Conservation (phyloP, 129 eudicot species). For the Flaveria ramosissima region DNA sequence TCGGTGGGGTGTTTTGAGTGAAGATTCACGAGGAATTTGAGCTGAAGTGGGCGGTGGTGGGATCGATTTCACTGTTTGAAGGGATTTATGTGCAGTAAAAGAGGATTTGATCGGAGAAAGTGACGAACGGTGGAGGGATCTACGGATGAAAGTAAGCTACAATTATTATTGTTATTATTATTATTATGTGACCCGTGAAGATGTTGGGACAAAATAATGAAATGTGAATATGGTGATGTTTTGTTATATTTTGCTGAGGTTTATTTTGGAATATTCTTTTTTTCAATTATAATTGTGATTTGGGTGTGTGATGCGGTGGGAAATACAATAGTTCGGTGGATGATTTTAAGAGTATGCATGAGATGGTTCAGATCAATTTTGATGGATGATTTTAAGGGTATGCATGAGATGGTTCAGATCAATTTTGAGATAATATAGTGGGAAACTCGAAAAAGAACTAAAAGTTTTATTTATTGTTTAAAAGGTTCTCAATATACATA, state of each 20-base stretch:
- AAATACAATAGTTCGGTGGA: too few relatives aligned
- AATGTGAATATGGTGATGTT: constrained; percentile 3
- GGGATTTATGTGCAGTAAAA: constrained; percentile 3
- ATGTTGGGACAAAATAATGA: neutral
- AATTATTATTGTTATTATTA: constrained; percentile 2
- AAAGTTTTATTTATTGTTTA: too few relatives aligned
- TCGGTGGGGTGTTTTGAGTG: constrained; percentile 12
- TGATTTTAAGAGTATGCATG: too few relatives aligned
- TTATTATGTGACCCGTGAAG: neutral
- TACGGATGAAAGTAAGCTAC: neutral
- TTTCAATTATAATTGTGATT: neutral
- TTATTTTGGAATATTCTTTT: constrained; percentile 6
- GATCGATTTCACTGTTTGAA: constrained; percentile 15
- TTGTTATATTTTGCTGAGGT: neutral
- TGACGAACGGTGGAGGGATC: neutral
- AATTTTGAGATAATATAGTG: too few relatives aligned
- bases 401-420: too few relatives aligned
- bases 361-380: too few relatives aligned
- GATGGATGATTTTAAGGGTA: too few relatives aligned
- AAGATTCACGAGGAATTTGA: constrained; percentile 23
- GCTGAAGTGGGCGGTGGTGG: constrained; percentile 26
- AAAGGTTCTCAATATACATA: too few relatives aligned
- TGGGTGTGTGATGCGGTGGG: too few relatives aligned
- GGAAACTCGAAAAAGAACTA: too few relatives aligned
- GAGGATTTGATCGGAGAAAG: neutral